These are phyloP conservation scores for Leishmania arabica DNA, from an alignment of 208 protist genomes.

Conservation along the genomic window DNA sequence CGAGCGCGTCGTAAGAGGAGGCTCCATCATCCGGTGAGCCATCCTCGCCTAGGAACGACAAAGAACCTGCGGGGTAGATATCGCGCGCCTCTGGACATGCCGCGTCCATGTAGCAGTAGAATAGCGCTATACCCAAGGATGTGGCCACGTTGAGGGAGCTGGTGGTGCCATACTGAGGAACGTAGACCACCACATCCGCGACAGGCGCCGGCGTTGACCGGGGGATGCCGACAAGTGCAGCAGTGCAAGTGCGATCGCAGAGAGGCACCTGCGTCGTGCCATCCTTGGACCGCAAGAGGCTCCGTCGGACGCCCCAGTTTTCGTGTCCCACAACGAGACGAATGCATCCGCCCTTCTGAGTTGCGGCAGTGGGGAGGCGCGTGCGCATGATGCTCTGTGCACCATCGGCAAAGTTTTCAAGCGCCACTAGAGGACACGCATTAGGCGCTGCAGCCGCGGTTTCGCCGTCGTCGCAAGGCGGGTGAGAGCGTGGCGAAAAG, in stretches of 20 bases:
- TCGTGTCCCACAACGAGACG: constrained; percentile 86
- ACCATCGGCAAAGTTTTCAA: constrained; percentile 83
- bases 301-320: constrained; percentile 74
- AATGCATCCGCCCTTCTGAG: background rate
- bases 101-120: constrained; percentile 74
- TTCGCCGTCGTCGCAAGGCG: background rate
- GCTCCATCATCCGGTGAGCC: background rate
- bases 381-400: constrained; percentile 63
- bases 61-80: background rate
- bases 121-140: constrained; percentile 82
- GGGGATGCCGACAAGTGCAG: background rate
- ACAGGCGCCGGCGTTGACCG: background rate
- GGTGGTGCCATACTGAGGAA: constrained; percentile 91
- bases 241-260: background rate
- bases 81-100: constrained; percentile 48
- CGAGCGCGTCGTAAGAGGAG: background rate
- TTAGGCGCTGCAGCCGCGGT: background rate
- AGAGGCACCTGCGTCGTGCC: background rate
- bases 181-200: constrained; percentile 62
- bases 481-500: constrained; percentile 4
- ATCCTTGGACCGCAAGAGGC: constrained; percentile 32
- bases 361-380: constrained; percentile 32
- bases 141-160: constrained; percentile 91
- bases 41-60: no score
- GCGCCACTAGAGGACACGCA: constrained; percentile 50